These are phyloP conservation scores for Neobulgaria alba DNA, from an alignment of 2,329 filamentous ascomycete genomes.

Conservation along the genomic window DNA sequence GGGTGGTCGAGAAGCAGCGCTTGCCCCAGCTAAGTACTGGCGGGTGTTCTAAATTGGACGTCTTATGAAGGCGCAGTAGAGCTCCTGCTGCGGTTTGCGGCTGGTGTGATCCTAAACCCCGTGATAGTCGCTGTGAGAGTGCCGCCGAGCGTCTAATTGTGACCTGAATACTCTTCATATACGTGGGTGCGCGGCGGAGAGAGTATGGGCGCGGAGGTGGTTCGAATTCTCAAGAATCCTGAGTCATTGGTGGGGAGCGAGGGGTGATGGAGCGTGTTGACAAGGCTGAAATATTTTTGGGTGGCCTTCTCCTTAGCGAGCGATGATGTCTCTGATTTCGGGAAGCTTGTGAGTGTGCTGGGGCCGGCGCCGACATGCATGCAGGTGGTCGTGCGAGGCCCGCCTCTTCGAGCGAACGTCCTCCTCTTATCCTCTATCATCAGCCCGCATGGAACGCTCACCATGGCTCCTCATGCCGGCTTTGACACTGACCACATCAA, in stretches of 20 bases:
- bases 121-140: constrained; percentile 8
- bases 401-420: no score
- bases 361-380: no score
- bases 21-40: background rate
- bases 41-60: background rate
- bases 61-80: background rate
- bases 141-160: constrained; percentile 4
- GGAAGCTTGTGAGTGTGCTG: no score
- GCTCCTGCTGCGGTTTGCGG: background rate
- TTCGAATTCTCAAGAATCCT: constrained; percentile 14
- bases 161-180: constrained; percentile 22
- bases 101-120: constrained; percentile 5
- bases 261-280: constrained; percentile 10
- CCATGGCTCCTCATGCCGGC: constrained; percentile 60
- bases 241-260: constrained; percentile 23
- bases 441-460: constrained; percentile 34
- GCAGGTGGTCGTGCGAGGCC: no score
- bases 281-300: constrained; percentile 17
- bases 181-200: constrained; percentile 8
- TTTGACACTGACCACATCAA: constrained; percentile 70
- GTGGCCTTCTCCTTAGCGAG: constrained; percentile 9
- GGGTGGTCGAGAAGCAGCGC: constrained; percentile 17
- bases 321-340: constrained; percentile 1
- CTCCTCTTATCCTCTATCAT: background rate
- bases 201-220: constrained; percentile 3